These are phyloP conservation scores for Cruciata laevipes DNA, from an alignment of 257 asterid genomes.

Conservation along the genomic window DNA sequence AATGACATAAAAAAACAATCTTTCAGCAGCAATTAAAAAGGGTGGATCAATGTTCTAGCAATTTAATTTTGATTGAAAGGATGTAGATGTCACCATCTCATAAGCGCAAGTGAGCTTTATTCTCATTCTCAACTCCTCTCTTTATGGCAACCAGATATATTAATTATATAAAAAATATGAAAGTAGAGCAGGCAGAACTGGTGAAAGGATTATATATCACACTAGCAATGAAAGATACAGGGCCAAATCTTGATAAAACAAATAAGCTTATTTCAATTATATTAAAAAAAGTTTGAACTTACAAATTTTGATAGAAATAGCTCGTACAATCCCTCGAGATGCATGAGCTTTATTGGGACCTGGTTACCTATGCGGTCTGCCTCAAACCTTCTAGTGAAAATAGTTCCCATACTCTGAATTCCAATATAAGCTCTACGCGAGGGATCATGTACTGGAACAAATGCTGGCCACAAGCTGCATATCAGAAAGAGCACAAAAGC, in stretches of 20 bases:
- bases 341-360: slow-evolving; percentile 95
- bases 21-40: background rate
- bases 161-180: background rate
- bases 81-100: background rate
- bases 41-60: background rate
- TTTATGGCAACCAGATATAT: background rate
- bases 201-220: background rate
- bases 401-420: slow-evolving; percentile 93
- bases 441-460: slow-evolving; percentile 99
- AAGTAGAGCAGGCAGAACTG: background rate
- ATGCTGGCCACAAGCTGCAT: slow-evolving; percentile 97
- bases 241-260: background rate
- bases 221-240: background rate
- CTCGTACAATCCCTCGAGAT: slow-evolving; percentile 94
- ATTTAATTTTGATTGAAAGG: background rate
- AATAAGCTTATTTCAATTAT: background rate
- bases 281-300: slow-evolving; percentile 8
- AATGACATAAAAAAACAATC: background rate
- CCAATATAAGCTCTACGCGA: slow-evolving; percentile 93
- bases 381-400: slow-evolving; percentile 92
- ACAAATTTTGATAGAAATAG: slow-evolving; percentile 84
- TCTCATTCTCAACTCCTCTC: too few species aligned
- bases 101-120: background rate
- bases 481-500: slow-evolving; percentile 10
- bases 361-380: slow-evolving; percentile 92